phyloP scores from a whole-genome alignment of 225 moss, liverwort and hornwort species.

The Marchantia polymorpha region DNA sequence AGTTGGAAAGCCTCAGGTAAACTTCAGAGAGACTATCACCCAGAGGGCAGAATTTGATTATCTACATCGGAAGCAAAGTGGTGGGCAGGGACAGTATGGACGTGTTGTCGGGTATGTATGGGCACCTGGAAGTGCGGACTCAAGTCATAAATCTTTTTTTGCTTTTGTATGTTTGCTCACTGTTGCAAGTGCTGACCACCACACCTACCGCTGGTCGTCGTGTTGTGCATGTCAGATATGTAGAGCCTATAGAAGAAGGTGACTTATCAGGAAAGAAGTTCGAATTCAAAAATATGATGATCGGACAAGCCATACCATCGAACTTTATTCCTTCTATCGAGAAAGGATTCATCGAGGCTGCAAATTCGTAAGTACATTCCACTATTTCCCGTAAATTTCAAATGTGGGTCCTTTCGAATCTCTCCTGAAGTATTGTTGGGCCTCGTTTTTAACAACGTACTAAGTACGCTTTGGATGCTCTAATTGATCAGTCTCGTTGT shows the following conservation, averaged over 20 bases:
- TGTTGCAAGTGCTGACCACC: background rate
- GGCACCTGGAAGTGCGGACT: too few relatives aligned
- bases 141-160: background rate
- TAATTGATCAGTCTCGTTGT: background rate
- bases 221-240: slow-evolving; percentile 50
- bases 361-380: slow-evolving; percentile 71
- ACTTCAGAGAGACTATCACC: slow-evolving; percentile 92
- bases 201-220: background rate
- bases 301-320: slow-evolving; percentile 94
- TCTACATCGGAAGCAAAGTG: slow-evolving; percentile 98
- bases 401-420: too few relatives aligned
- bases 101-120: slow-evolving; percentile 77
- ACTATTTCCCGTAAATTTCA: background rate
- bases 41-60: slow-evolving; percentile 94
- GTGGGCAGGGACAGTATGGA: slow-evolving; percentile 98
- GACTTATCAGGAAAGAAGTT: slow-evolving; percentile 78
- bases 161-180: background rate
- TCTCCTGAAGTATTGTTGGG: background rate
- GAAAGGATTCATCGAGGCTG: slow-evolving; percentile 87
- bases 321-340: slow-evolving; percentile 92
- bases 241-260: slow-evolving; percentile 78
- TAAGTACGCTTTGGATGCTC: background rate
- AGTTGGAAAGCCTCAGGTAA: slow-evolving; percentile 96
- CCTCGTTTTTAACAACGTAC: background rate
- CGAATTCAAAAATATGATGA: slow-evolving; percentile 91